phyloP scores from a whole-genome alignment of 2,329 filamentous ascomycete species.

The Cercospora citrullina region DNA sequence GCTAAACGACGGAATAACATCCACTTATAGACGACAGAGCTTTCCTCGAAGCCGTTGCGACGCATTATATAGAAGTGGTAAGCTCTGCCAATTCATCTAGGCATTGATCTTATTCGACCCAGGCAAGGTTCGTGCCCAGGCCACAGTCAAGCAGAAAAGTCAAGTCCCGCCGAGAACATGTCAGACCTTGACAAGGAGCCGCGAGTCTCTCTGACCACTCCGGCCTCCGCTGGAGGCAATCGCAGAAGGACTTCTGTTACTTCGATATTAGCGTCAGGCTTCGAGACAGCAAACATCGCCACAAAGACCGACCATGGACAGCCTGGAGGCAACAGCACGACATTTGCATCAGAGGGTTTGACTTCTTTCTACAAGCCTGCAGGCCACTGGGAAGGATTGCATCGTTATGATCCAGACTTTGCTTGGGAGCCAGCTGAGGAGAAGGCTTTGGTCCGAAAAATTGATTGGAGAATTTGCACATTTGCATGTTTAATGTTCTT shows the following conservation, averaged over 20 bases:
- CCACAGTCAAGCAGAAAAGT: background rate
- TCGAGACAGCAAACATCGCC: background rate
- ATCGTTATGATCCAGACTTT: background rate
- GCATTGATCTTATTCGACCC: constrained; percentile 20
- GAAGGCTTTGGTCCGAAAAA: background rate
- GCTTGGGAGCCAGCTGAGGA: background rate
- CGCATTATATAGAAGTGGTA: constrained; percentile 1
- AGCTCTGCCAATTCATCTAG: constrained; percentile 8
- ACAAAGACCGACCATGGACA: background rate
- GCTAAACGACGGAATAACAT: constrained; percentile 1
- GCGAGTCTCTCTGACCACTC: background rate
- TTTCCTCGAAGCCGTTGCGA: background rate
- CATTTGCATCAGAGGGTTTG: background rate
- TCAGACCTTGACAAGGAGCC: background rate
- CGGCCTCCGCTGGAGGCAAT: background rate
- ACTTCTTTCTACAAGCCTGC: background rate
- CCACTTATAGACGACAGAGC: background rate
- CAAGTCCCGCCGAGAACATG: background rate
- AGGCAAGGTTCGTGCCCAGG: background rate
- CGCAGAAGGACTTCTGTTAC: background rate
- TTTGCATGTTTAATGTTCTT: background rate
- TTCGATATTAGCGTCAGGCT: background rate
- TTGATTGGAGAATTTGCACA: background rate
- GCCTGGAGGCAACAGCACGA: background rate
- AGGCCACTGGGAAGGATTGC: background rate